Percentiles rank a stretch among this genome's conserved stretches.
These are phyloP conservation scores for Acanthamoeba healyi DNA, from an alignment of 208 protist species.

Conservation along the genomic window DNA sequence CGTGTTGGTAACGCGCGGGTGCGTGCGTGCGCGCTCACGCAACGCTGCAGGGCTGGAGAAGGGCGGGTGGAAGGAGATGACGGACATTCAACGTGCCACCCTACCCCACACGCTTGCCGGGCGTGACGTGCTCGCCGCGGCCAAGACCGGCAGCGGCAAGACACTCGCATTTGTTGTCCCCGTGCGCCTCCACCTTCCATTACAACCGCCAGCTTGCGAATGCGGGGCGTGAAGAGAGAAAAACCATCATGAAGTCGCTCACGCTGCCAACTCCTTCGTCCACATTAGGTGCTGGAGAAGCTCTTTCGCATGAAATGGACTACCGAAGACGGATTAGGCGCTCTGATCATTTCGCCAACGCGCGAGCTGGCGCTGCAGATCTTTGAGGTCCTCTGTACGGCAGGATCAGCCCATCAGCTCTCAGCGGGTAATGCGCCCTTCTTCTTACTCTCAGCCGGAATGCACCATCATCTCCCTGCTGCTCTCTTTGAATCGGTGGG, in stretches of 20 bases:
- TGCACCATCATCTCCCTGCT: neutral
- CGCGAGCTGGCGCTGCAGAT: slow-evolving; percentile 99
- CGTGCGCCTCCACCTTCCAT: slow-evolving; percentile 60
- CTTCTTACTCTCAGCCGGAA: neutral
- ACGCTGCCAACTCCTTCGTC: no score
- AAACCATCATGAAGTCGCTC: no score
- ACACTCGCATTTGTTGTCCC: slow-evolving; percentile 99
- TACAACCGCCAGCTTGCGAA: neutral
- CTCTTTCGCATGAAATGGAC: slow-evolving; percentile 95
- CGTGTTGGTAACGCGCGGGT: neutral
- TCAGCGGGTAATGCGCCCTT: slow-evolving; percentile 74
- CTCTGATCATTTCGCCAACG: slow-evolving; percentile 98
- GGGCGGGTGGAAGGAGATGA: slow-evolving; percentile 89
- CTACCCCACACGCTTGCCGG: slow-evolving; percentile 96
- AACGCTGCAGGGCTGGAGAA: slow-evolving; percentile 6
- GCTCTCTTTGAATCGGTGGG: no score
- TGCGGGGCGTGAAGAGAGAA: no score
- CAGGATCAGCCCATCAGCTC: slow-evolving; percentile 95
- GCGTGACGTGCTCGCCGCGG: slow-evolving; percentile 98
- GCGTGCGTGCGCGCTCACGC: neutral
- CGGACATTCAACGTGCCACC: slow-evolving; percentile 96
- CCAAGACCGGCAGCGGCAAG: slow-evolving; percentile 98
- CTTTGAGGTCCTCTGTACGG: slow-evolving; percentile 98
- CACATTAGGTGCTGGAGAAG: slow-evolving; percentile 92
- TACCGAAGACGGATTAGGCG: slow-evolving; percentile 95